Percentiles rank a stretch among this genome's conserved stretches.
Evolutionary conservation across 306 rosid species (phyloP).

Genomic region (Carpinus fangiana): DNA sequence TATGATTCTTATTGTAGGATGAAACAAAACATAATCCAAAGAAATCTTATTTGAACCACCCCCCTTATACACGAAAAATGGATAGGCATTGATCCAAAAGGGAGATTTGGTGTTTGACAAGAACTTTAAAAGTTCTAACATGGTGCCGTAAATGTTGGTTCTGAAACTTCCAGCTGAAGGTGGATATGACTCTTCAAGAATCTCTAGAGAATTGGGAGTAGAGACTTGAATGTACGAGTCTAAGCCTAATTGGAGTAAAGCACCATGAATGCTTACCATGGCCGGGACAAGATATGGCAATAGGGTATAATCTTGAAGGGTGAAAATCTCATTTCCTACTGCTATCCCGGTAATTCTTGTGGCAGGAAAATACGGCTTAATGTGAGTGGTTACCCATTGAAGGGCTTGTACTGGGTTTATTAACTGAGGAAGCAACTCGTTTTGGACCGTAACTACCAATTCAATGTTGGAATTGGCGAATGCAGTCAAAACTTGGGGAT

Average conservation of each 20-base stretch:
- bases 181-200: slow-evolving; percentile 77
- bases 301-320: slow-evolving; percentile 47
- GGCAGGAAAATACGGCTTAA: too few relatives aligned
- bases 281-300: slow-evolving; percentile 47
- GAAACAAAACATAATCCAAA: slow-evolving; percentile 70
- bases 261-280: slow-evolving; percentile 67
- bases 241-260: slow-evolving; percentile 59
- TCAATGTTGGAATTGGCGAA: too few relatives aligned
- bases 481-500: slow-evolving; percentile 34
- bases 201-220: slow-evolving; percentile 78
- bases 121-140: slow-evolving; percentile 69
- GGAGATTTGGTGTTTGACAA: slow-evolving; percentile 71
- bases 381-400: too few relatives aligned
- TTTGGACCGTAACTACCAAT: too few relatives aligned
- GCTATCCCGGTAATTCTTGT: slow-evolving; percentile 48
- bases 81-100: slow-evolving; percentile 97
- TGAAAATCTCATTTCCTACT: slow-evolving; percentile 89
- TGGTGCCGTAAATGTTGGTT: slow-evolving; percentile 45
- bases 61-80: slow-evolving; percentile 81
- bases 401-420: too few relatives aligned
- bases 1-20: slow-evolving; percentile 63
- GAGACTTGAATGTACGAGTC: slow-evolving; percentile 70
- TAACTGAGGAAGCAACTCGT: too few relatives aligned
- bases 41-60: slow-evolving; percentile 57
- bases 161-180: slow-evolving; percentile 91